Base-by-base conservation (phyloP, 2,329 filamentous ascomycete genomes). In the Neonectria magnoliae region DNA sequence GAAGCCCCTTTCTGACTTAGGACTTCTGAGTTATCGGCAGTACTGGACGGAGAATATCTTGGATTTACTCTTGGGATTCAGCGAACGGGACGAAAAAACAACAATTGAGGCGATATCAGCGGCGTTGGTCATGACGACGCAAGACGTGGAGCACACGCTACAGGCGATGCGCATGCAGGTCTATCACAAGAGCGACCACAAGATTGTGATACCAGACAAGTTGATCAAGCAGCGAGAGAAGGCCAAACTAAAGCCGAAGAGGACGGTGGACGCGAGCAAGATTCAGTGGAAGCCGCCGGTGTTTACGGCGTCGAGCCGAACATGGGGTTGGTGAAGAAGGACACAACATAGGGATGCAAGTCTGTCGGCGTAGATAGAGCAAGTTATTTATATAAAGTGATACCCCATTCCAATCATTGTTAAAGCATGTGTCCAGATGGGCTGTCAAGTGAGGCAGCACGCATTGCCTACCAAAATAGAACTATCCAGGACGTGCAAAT, bases 21-120 rank as follows among this genome's bases (percentile, higher is more conserved):
- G 96, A 68, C 85, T 99, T 18, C 84, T 99, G 29, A 94, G 95
- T 72, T 99, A 99, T 79, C 90, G 96, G 54, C 95, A 97, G 69
- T 99, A 97, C 81, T 99, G 96, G 96, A 94, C 94, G 31, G 96
- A 99, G 78, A 94, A 93, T 53, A 93, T 99, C 38, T 87, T 98
- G 5, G 94, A 98, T 64, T 78, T 97, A 14, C 84, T 99, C n/a
- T 81, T 97, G 51, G 90, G 91, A 53, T 87, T 86, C 54, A 90
- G 90, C 65, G 90, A 91, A 66, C 82, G 84, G 18, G 88, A 89
- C 9, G 88, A 91, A 13, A 90, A 89, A 75, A 91, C 93, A 58
- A 97, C 92, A 61, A 94, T 98, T 58, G 94, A 98, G 73, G 88
- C 92, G 54, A 88, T 99, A 57, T 94, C 93, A 0, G 84, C 87